phyloP scores from a whole-genome alignment of 768 basidiomycete genomes.

The Trametes maxima region DNA sequence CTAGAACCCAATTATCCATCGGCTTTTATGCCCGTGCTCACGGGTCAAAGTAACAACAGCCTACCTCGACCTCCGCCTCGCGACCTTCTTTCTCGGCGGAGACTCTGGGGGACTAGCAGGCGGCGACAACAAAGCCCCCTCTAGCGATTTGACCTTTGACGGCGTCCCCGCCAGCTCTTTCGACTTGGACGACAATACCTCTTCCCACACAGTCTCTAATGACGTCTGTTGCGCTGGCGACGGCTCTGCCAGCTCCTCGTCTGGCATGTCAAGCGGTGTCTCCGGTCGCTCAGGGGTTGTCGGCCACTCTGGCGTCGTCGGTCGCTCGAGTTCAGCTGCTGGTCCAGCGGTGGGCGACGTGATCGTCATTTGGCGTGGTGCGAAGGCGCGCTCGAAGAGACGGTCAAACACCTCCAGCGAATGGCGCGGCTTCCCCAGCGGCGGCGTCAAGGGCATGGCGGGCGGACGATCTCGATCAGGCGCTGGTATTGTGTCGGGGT shows the following conservation, averaged over 20 bases:
- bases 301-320: not conserved
- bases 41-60: constrained; percentile 23
- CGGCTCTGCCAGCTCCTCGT: constrained; percentile 16
- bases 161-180: constrained; percentile 67
- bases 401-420: constrained; percentile 26
- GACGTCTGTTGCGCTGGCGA: constrained; percentile 29
- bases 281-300: not conserved
- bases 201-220: constrained; percentile 66
- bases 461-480: not conserved
- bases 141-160: constrained; percentile 71
- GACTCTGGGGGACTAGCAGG: constrained; percentile 14
- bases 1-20: constrained; percentile 36
- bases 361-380: constrained; percentile 12
- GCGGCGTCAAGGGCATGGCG: constrained; percentile 10
- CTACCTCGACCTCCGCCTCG: constrained; percentile 68
- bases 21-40: not conserved
- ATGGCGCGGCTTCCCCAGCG: constrained; percentile 16
- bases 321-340: not conserved
- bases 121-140: constrained; percentile 35
- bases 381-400: constrained; percentile 29
- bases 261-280: constrained; percentile 21
- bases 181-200: constrained; percentile 65
- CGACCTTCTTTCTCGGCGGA: constrained; percentile 41
- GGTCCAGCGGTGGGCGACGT: constrained; percentile 1
- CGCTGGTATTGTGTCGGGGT: not conserved